Evolutionary conservation across 495 filamentous ascomycete species (phyloP).

Genomic region (Rusavskia elegans): DNA sequence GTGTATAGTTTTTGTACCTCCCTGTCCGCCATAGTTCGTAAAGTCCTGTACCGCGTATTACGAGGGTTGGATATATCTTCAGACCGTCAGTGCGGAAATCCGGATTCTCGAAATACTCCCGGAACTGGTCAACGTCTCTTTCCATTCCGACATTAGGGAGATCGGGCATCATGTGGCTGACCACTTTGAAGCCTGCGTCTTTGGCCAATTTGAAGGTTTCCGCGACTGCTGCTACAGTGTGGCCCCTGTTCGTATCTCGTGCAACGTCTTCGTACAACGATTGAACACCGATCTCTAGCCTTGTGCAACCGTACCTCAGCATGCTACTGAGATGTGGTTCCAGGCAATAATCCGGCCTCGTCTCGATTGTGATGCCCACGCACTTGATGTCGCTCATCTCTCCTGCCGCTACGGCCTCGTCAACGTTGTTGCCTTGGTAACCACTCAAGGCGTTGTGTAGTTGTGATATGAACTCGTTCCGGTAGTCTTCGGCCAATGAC

Average conservation of each 20-base stretch:
- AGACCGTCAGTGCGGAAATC: constrained; percentile 94
- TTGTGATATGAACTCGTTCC: constrained; percentile 84
- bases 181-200: constrained; percentile 96
- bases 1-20: constrained; percentile 95
- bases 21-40: constrained; percentile 97
- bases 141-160: constrained; percentile 97
- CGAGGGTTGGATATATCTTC: constrained; percentile 95
- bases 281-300: constrained; percentile 88
- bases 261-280: constrained; percentile 98
- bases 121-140: constrained; percentile 88
- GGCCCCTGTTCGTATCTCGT: constrained; percentile 88
- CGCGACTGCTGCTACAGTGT: constrained; percentile 85
- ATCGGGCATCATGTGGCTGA: constrained; percentile 99
- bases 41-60: constrained; percentile 90
- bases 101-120: constrained; percentile 95
- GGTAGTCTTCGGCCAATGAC: constrained; percentile 77
- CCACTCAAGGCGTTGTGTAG: constrained; percentile 92
- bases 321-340: constrained; percentile 83
- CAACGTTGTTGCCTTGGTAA: constrained; percentile 79
- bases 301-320: constrained; percentile 92
- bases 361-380: constrained; percentile 97
- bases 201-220: constrained; percentile 92
- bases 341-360: constrained; percentile 88
- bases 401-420: constrained; percentile 82
- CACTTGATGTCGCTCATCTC: constrained; percentile 94